Conservation (phyloP, 257 asterid genomes). For the Solanum chilense region DNA sequence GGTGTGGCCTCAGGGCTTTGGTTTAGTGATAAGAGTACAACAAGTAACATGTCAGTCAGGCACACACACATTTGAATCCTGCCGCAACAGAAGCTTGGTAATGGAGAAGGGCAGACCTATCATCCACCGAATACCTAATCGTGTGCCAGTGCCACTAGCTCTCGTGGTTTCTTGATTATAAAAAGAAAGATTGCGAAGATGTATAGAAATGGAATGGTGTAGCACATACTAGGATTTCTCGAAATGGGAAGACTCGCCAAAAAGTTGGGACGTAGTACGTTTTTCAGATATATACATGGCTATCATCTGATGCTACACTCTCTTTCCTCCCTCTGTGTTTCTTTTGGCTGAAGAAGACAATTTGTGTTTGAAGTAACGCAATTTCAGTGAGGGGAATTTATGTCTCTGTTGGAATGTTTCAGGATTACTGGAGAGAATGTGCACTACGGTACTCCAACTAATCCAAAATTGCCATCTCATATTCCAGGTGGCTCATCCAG, state of each 20-base stretch:
- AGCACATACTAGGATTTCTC: background rate
- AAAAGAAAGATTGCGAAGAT: background rate
- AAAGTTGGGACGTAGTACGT: background rate
- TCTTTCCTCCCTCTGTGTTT: background rate
- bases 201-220: background rate
- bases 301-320: background rate
- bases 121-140: background rate
- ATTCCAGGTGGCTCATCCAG: constrained; percentile 89
- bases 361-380: background rate
- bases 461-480: constrained; percentile 64
- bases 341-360: background rate
- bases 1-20: background rate
- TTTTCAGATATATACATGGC: background rate
- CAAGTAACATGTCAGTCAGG: background rate
- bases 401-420: constrained; percentile 16
- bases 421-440: constrained; percentile 84
- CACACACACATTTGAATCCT: background rate
- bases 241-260: background rate
- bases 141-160: background rate
- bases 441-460: constrained; percentile 67
- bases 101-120: background rate
- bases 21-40: background rate
- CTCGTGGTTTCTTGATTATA: background rate
- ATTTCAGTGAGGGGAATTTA: background rate
- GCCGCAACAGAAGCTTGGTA: background rate